Evolutionary conservation across 257 asterid species (phyloP), one percentile per base, ranked within the genome.

Genomic region (Plantago ovata): DNA sequence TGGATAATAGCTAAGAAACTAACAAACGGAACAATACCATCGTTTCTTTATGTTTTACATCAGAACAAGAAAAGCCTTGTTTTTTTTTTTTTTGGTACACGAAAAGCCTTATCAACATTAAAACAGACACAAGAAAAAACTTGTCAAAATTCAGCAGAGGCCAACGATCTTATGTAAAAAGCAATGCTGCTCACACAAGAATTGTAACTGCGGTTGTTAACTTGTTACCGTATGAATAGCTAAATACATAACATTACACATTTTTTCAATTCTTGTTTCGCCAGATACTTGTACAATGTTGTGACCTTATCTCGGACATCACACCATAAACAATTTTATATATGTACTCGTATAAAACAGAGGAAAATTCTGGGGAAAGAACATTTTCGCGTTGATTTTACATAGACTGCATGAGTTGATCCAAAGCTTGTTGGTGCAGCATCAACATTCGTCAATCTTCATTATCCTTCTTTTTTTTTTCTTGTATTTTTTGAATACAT

Each of bases 391-490:
- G 10, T 21, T 10, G 7, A 10, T 13, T 50, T 36, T 20, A 50
- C 14, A 13, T 5, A 9, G 38, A 50, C 18, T 20, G 10, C 56
- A n/a, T 22, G 13, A 16, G 24, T 20, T 9, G 14, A 49, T 49
- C 55, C 10, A 49, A 49, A 4, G 55, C 55, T 49, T 9, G 36
- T 49, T 21, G 36, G 55, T 49, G 55, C 24, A 49, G 20, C 55
- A 21, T 49, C 55, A 21, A 49, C 55, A 49, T 49, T 15, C n/a
- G n/a, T n/a, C n/a, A n/a, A n/a, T 21, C 13, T 49, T 21, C 21
- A 16, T 45, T 15, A 15, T 48, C 18, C 22, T 9, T 13, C 20
- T 15, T 48, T 7, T 1, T 48, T 48, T 48, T 24, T 9, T 49
- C n/a, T 21, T 49, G 56, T 45, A 20, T 1, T n/a, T n/a, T n/a